These are phyloP conservation scores for Xylaria sp. DNA, from an alignment of 2,329 filamentous ascomycete species.

Conservation along the genomic window DNA sequence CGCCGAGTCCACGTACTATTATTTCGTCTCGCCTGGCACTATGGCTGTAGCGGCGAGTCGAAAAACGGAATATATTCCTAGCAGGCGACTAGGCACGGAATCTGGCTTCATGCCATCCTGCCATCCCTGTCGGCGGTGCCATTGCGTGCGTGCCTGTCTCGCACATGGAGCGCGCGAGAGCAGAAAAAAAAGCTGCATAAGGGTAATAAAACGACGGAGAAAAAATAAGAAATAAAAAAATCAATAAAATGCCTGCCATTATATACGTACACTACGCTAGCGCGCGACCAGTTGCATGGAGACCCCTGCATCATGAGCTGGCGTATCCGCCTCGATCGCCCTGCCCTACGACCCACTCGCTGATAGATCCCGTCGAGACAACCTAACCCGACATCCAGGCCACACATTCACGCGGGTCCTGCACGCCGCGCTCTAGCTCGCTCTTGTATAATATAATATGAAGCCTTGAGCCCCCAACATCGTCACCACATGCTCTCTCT, in stretches of 20 bases:
- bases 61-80: too few species aligned
- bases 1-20: too few species aligned
- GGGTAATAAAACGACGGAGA: background rate
- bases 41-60: too few species aligned
- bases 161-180: background rate
- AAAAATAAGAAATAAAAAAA: conserved; percentile 1
- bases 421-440: conserved; percentile 14
- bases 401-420: conserved; percentile 10
- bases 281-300: background rate
- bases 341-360: conserved; percentile 16
- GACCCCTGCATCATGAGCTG: conserved; percentile 17
- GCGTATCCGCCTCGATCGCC: conserved; percentile 21
- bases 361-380: conserved; percentile 20
- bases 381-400: conserved; percentile 11
- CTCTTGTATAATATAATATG: conserved; percentile 18
- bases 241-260: conserved; percentile 7
- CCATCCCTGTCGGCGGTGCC: too few species aligned
- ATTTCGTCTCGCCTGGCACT: too few species aligned
- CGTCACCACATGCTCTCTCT: conserved; percentile 5
- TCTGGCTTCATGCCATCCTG: too few species aligned
- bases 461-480: conserved; percentile 20
- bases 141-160: too few species aligned
- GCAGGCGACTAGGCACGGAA: too few species aligned
- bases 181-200: background rate
- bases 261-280: conserved; percentile 8